These are phyloP conservation scores for Cercospora sp. DNA, from an alignment of 2,329 filamentous ascomycete genomes.

Conservation along the genomic window DNA sequence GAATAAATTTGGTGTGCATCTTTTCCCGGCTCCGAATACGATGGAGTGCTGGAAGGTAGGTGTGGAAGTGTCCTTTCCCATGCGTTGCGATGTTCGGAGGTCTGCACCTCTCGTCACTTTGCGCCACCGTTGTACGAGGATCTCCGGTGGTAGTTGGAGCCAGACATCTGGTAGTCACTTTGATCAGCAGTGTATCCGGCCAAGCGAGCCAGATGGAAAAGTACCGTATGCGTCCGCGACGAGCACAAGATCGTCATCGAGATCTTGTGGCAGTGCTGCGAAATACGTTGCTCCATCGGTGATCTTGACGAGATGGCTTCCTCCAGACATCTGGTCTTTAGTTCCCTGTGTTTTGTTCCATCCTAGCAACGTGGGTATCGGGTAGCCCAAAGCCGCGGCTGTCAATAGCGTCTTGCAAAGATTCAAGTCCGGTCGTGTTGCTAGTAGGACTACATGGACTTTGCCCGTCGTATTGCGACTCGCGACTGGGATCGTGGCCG, in stretches of 20 bases:
- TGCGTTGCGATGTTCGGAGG: slow-evolving; percentile 46
- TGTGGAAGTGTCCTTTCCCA: slow-evolving; percentile 41
- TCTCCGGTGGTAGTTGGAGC: slow-evolving; percentile 30
- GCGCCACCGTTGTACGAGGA: slow-evolving; percentile 29
- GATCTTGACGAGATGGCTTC: slow-evolving; percentile 29
- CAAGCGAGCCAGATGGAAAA: background rate
- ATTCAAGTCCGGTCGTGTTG: slow-evolving; percentile 11
- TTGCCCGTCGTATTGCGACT: slow-evolving; percentile 2
- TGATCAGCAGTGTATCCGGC: background rate
- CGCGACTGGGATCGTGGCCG: background rate
- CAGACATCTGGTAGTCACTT: slow-evolving; percentile 24
- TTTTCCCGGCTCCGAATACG: slow-evolving; percentile 58
- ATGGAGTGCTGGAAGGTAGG: slow-evolving; percentile 48
- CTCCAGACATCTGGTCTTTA: slow-evolving; percentile 21
- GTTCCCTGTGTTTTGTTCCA: slow-evolving; percentile 21
- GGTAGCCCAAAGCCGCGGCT: slow-evolving; percentile 19
- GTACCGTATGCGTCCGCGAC: slow-evolving; percentile 32
- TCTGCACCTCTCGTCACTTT: slow-evolving; percentile 39
- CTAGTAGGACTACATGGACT: slow-evolving; percentile 4
- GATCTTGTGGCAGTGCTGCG: slow-evolving; percentile 16
- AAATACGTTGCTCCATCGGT: slow-evolving; percentile 22
- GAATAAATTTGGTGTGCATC: slow-evolving; percentile 48
- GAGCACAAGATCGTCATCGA: slow-evolving; percentile 30
- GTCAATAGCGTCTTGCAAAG: slow-evolving; percentile 28
- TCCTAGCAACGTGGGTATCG: slow-evolving; percentile 27